These are phyloP conservation scores for Boletus subparvulus DNA, from an alignment of 768 basidiomycete species.

Conservation along the genomic window DNA sequence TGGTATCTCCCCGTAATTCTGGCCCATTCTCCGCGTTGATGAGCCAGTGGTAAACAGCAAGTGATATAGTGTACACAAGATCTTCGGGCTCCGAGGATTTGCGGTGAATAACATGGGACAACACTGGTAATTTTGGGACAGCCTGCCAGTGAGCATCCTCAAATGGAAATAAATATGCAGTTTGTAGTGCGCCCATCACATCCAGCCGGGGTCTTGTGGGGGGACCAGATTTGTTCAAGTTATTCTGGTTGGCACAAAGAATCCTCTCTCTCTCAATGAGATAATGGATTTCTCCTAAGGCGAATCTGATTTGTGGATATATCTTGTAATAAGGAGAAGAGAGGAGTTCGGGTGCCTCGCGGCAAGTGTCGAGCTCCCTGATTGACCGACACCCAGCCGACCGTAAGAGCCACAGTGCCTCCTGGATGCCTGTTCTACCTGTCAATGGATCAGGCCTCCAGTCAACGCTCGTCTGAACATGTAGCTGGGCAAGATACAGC, in stretches of 20 bases:
- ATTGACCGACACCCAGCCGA: slow-evolving; percentile 34
- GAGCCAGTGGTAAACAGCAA: background rate
- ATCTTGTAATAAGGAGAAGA: background rate
- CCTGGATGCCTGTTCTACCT: background rate
- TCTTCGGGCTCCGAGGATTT: background rate
- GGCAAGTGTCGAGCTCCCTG: slow-evolving; percentile 25
- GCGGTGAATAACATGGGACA: background rate
- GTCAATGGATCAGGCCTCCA: background rate
- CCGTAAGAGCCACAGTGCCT: background rate
- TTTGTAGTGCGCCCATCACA: background rate
- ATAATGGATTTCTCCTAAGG: background rate
- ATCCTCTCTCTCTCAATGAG: background rate
- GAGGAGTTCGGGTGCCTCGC: background rate
- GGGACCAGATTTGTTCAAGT: background rate
- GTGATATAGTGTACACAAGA: background rate
- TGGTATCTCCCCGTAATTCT: background rate
- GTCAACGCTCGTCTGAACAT: background rate
- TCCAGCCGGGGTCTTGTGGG: too few relatives aligned
- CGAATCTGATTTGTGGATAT: background rate
- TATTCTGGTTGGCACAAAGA: background rate
- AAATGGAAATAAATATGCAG: background rate
- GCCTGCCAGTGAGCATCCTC: too few relatives aligned
- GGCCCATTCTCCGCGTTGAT: background rate
- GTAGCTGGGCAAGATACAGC: background rate
- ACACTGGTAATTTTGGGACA: background rate